These are phyloP conservation scores for Teratosphaeria destructans DNA, from an alignment of 2,329 filamentous ascomycete genomes.

Conservation along the genomic window DNA sequence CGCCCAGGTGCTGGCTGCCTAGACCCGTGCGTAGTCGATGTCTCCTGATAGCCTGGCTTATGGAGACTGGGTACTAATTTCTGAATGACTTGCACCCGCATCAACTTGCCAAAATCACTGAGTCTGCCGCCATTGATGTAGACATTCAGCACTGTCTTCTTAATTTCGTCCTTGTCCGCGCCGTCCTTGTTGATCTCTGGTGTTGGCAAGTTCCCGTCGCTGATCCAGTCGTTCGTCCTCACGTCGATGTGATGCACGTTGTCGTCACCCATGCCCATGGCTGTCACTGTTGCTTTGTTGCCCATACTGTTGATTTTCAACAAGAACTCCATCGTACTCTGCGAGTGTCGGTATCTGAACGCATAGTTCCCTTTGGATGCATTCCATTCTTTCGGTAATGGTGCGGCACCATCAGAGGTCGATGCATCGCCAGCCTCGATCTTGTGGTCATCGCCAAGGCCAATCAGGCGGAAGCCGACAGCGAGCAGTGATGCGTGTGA, in stretches of 20 bases:
- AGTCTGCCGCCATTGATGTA: constrained; percentile 68
- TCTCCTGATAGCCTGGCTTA: constrained; percentile 68
- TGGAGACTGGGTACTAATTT: constrained; percentile 67
- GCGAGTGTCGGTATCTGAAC: constrained; percentile 78
- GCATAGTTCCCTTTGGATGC: constrained; percentile 56
- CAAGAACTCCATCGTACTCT: constrained; percentile 76
- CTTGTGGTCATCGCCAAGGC: constrained; percentile 72
- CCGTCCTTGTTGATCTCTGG: constrained; percentile 21
- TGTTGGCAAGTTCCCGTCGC: constrained; percentile 46
- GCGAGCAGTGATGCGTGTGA: constrained; percentile 73
- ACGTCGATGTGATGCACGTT: constrained; percentile 71
- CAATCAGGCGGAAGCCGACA: constrained; percentile 69
- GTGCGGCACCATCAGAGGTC: constrained; percentile 39
- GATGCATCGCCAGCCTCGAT: constrained; percentile 31
- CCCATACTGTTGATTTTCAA: constrained; percentile 75
- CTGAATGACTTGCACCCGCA: constrained; percentile 74
- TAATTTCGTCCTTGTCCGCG: constrained; percentile 28
- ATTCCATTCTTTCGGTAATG: constrained; percentile 74
- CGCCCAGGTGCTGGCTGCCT: constrained; percentile 13
- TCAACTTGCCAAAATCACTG: constrained; percentile 54
- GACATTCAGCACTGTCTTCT: constrained; percentile 40
- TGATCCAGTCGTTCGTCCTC: constrained; percentile 63
- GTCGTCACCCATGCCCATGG: constrained; percentile 68
- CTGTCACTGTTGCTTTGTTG: constrained; percentile 72
- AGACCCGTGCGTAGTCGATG: constrained; percentile 1